These are phyloP conservation scores for Naganishia albida DNA, from an alignment of 1,284 basidiomycete species.

Conservation along the genomic window DNA sequence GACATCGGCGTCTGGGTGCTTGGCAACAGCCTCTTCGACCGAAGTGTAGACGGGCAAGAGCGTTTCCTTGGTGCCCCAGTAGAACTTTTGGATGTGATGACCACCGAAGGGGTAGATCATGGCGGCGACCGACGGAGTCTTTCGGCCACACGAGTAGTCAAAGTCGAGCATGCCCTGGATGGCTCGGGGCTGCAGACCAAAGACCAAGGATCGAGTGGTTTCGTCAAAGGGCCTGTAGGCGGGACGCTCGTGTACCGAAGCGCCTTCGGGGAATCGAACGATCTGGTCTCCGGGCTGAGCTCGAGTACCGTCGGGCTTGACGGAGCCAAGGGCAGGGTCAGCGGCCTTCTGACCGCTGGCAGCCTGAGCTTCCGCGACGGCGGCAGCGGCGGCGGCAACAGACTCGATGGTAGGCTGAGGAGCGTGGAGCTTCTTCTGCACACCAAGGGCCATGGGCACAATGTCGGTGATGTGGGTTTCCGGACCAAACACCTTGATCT, in stretches of 20 bases:
- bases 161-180: conserved; percentile 99
- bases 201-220: conserved; percentile 91
- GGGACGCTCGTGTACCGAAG: conserved; percentile 60
- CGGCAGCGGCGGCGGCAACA: conserved; percentile 40
- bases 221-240: conserved; percentile 88
- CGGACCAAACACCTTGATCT: conserved; percentile 95
- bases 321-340: conserved; percentile 72
- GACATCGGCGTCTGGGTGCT: conserved; percentile 95
- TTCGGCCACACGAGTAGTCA: conserved; percentile 94
- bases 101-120: conserved; percentile 99
- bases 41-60: conserved; percentile 96
- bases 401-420: conserved; percentile 47
- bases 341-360: conserved; percentile 40
- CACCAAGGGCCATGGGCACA: conserved; percentile 92
- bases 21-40: conserved; percentile 86
- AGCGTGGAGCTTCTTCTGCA: conserved; percentile 59
- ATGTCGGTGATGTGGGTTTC: conserved; percentile 99
- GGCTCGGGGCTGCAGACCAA: conserved; percentile 96
- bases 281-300: conserved; percentile 86
- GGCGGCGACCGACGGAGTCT: conserved; percentile 90
- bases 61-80: conserved; percentile 99
- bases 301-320: conserved; percentile 77
- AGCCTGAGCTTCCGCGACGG: conserved; percentile 39
- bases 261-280: conserved; percentile 66
- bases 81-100: conserved; percentile 99